A percentile compares a stretch with the other conserved stretches of the same genome.
Evolutionary conservation across 192 early-diverging fungal species (phyloP).

Genomic region (Coemansia sp.): DNA sequence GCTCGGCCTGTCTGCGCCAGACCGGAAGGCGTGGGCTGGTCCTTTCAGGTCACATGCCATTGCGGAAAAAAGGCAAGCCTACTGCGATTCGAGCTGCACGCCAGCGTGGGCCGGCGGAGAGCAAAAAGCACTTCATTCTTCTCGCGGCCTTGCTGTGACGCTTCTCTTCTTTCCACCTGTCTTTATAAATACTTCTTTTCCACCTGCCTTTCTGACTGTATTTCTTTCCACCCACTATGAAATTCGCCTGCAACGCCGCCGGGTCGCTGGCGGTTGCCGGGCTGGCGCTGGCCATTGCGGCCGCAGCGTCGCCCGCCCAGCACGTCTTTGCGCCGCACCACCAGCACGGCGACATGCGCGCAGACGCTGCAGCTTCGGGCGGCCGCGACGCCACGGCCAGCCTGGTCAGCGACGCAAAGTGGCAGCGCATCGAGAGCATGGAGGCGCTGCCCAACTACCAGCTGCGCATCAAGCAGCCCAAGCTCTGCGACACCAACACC

Average conservation of each 20-base stretch:
- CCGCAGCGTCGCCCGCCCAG: constrained; percentile 4
- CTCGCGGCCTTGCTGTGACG: too few species aligned
- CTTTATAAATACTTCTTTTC: not conserved
- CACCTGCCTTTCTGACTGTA: not conserved
- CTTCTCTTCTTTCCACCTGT: not conserved
- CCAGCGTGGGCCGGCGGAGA: too few species aligned
- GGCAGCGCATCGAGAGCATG: constrained; percentile 2
- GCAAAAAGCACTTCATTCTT: too few species aligned
- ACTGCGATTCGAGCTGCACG: too few species aligned
- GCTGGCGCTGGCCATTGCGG: constrained; percentile 27
- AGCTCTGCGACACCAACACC: constrained; percentile 80
- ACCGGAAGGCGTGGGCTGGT: too few species aligned
- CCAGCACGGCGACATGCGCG: constrained; percentile 6
- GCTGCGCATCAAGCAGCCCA: constrained; percentile 69
- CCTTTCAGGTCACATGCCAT: too few species aligned
- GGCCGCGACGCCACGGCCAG: not conserved
- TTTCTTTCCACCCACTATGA: constrained; percentile 5
- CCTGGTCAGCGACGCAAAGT: constrained; percentile 17
- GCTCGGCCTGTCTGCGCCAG: too few species aligned
- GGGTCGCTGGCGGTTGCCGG: constrained; percentile 9
- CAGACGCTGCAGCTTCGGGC: not conserved
- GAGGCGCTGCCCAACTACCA: constrained; percentile 63
- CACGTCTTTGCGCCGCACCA: constrained; percentile 8
- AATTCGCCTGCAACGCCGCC: not conserved
- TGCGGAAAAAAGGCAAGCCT: too few species aligned